phyloP scores from a whole-genome alignment of 139 green algal genomes.

The Micromonas pusilla region DNA sequence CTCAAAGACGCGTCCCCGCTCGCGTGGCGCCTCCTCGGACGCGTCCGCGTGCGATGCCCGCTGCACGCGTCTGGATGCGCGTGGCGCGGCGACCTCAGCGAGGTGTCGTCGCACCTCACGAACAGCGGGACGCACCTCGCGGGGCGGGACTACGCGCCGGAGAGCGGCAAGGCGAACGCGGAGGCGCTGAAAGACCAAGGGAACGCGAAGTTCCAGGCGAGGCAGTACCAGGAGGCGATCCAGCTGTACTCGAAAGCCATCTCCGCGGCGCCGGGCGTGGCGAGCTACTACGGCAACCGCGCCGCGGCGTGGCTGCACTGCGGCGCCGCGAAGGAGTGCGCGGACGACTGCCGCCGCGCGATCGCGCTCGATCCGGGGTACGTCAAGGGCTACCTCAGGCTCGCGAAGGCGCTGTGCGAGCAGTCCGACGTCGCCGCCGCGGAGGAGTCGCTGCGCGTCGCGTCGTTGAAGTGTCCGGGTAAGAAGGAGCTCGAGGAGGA shows the following conservation, averaged over 20 bases:
- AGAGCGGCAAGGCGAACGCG: not conserved
- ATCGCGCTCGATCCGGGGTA: not conserved
- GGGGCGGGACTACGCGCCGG: not conserved
- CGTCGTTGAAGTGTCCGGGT: not conserved
- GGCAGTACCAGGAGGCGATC: not conserved
- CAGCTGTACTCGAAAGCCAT: constrained; percentile 5
- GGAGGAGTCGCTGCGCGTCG: not conserved
- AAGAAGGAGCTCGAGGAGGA: constrained; percentile 6
- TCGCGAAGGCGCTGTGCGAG: not conserved
- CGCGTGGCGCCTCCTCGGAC: not conserved
- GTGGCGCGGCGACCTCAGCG: not conserved
- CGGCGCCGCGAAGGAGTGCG: not conserved
- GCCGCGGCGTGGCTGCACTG: not conserved
- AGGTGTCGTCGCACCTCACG: not conserved
- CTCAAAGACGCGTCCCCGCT: not conserved
- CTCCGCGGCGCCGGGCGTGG: not conserved
- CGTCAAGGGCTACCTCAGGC: not conserved
- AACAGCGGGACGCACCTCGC: not conserved
- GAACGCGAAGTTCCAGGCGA: not conserved
- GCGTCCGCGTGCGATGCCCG: constrained; percentile 3
- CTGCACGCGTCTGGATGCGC: constrained; percentile 2
- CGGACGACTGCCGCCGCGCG: not conserved
- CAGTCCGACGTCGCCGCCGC: not conserved
- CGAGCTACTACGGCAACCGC: not conserved
- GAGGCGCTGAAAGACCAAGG: not conserved